Evolutionary conservation across 2,329 filamentous ascomycete species (phyloP), one percentile per base, ranked within the genome.

Genomic region (Aspergillus ochraceoroseus): DNA sequence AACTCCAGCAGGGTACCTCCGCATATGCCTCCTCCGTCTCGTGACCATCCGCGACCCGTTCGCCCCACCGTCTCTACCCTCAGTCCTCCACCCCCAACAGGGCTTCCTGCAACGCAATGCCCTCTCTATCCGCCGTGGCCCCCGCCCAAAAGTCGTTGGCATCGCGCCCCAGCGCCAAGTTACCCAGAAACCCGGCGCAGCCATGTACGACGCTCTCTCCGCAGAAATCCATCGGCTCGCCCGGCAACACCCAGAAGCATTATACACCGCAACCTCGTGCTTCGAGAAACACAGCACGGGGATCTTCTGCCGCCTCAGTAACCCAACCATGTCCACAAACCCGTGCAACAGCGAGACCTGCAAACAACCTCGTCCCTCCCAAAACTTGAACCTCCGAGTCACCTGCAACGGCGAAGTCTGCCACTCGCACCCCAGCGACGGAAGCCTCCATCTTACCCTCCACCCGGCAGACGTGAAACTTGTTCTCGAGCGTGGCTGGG

Each of bases 161-260:
- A 86, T 94, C 43, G 87, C 86, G 1, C 87, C 87, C 0, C 87
- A 94, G 56, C 76, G 87, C 2, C 87, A 94, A 64, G 71, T 82
- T 12, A 77, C 83, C 59, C 85, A 94, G 57, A 73, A 72, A 27
- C 77, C 78, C 7, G 71, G 71, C 4, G 43, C 59, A 4, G 57
- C 64, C 9, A 76, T 79, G 57, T 81, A 82, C 59, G 57, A 66
- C n/a, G 61, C 67, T 9, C 71, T 87, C 3, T 70, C 73, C 1
- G 55, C 62, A 1, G 70, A 73, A 2, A 70, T 87, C 33, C 64
- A 73, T 40, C 60, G 61, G 3, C 68, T 87, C 15, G 71, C 71
- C 7, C 49, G 58, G 2, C 54, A 53, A n/a, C 65, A 70, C 51
- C 71, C 71, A 2, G 63, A 66, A 1, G 63, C 63, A 11, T 70